Percentiles rank a stretch among this genome's conserved stretches.
Conservation (phyloP, 2,329 filamentous ascomycete species). For the Paradendryphiella salina region DNA sequence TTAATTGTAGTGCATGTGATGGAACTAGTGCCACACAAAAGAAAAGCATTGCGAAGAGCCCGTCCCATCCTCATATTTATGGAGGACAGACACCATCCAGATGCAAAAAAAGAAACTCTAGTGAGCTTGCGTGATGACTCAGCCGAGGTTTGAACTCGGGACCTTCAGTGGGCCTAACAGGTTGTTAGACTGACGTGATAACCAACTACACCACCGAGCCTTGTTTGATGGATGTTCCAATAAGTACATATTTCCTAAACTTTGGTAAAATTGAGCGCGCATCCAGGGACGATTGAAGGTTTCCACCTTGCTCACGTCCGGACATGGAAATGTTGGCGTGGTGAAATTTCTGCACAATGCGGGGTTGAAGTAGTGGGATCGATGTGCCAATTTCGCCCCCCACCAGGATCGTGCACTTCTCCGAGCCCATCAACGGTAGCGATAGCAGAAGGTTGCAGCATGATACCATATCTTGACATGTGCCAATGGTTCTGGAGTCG, state of each 20-base stretch:
- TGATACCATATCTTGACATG: background rate
- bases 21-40: too few species aligned
- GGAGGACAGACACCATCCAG: too few species aligned
- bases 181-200: slow-evolving; percentile 54
- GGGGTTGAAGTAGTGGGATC: background rate
- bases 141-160: slow-evolving; percentile 19
- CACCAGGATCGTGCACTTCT: too few species aligned
- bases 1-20: too few species aligned
- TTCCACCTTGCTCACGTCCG: too few species aligned
- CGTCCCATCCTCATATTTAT: too few species aligned
- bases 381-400: background rate
- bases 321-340: background rate
- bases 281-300: too few species aligned
- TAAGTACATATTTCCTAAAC: background rate
- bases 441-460: background rate
- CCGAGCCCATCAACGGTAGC: background rate
- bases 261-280: too few species aligned
- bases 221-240: background rate
- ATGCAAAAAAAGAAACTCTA: background rate
- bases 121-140: background rate
- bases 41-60: too few species aligned
- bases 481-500: background rate
- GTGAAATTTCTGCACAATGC: background rate
- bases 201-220: slow-evolving; percentile 52
- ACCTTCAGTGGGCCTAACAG: slow-evolving; percentile 18